Percentiles rank a stretch among this genome's conserved stretches.
Evolutionary conservation across 108 stramenopile species (phyloP).

Genomic region (Seminavis robusta): DNA sequence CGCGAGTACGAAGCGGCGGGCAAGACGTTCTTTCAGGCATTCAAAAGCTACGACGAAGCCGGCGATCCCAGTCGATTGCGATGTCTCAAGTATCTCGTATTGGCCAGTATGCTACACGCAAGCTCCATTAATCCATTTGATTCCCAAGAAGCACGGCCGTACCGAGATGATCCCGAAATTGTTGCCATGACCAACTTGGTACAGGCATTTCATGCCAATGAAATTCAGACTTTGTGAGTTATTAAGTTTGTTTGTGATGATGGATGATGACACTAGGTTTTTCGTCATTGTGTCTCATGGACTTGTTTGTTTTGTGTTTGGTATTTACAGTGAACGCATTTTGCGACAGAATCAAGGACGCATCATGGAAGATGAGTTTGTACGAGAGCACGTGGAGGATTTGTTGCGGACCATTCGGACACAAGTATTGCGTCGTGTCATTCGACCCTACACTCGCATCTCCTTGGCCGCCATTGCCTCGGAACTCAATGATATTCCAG

Average conservation of each 20-base stretch:
- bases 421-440: conserved; percentile 77
- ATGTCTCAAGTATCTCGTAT: conserved; percentile 90
- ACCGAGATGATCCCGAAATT: conserved; percentile 92
- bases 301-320: background rate
- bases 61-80: conserved; percentile 83
- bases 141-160: conserved; percentile 90
- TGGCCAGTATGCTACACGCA: conserved; percentile 90
- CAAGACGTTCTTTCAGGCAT: conserved; percentile 90
- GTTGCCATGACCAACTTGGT: conserved; percentile 92
- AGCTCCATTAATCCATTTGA: conserved; percentile 93
- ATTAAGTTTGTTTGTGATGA: no score
- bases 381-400: conserved; percentile 84
- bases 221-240: conserved; percentile 66
- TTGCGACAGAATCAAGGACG: conserved; percentile 71
- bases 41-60: conserved; percentile 94
- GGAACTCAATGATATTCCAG: conserved; percentile 85
- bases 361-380: conserved; percentile 92
- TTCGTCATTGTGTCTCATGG: no score
- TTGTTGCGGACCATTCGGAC: conserved; percentile 88
- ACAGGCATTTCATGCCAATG: conserved; percentile 84
- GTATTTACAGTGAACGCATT: conserved; percentile 61
- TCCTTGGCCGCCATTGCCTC: conserved; percentile 67
- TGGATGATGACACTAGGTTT: no score
- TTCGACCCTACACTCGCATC: conserved; percentile 87
- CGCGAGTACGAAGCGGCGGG: conserved; percentile 76